A percentile compares a stretch with the other conserved stretches of the same genome.
Evolutionary conservation across 2,329 filamentous ascomycete species (phyloP).

Genomic region (Nemania bipapillata): DNA sequence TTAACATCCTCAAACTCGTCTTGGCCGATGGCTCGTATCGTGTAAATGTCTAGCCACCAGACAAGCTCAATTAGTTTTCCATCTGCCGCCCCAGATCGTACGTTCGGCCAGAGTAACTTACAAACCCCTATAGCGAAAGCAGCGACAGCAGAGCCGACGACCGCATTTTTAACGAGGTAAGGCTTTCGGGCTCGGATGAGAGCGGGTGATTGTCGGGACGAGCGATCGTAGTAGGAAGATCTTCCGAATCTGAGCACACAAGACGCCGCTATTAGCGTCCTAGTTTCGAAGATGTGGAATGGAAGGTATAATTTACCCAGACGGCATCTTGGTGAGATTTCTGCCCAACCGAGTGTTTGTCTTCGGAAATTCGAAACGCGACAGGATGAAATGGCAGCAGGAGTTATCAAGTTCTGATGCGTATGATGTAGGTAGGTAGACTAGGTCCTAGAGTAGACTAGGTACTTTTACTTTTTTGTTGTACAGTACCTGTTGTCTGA

Average conservation of each 20-base stretch:
- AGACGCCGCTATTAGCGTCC: conserved; percentile 15
- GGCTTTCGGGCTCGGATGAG: conserved; percentile 91
- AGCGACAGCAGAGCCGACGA: conserved; percentile 80
- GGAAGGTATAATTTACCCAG: conserved; percentile 38
- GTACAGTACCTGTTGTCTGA: no score
- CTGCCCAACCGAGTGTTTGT: conserved; percentile 34
- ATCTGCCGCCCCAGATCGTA: neutral
- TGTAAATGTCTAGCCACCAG: conserved; percentile 63
- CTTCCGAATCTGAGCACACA: conserved; percentile 60
- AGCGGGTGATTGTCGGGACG: conserved; percentile 85
- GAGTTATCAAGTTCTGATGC: no score
- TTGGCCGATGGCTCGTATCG: conserved; percentile 86
- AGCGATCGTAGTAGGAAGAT: conserved; percentile 88
- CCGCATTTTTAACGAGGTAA: conserved; percentile 87
- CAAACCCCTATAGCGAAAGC: conserved; percentile 85
- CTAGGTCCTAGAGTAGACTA: no score
- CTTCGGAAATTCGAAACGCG: conserved; percentile 7
- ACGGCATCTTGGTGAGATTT: conserved; percentile 39
- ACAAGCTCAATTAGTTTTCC: conserved; percentile 19
- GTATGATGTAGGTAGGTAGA: no score
- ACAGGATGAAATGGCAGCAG: neutral
- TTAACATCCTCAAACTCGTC: conserved; percentile 97
- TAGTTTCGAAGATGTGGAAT: neutral
- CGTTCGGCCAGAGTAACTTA: conserved; percentile 60
- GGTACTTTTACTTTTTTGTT: no score